Base-by-base conservation (phyloP, 2,329 filamentous ascomycete species). In the Ophiostoma tasmaniense region DNA sequence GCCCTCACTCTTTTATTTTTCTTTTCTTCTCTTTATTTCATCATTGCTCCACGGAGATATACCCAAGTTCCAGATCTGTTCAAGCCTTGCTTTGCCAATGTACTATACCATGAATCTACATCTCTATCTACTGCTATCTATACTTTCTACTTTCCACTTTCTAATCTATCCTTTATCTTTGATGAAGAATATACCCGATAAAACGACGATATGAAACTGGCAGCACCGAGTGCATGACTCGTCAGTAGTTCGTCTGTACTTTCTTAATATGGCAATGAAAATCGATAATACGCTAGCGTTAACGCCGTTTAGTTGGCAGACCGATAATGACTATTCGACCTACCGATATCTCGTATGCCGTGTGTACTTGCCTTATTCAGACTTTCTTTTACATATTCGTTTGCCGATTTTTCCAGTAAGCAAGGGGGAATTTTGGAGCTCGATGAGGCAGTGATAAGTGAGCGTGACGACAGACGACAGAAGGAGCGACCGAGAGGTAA, bases 361-460 rank as follows among this genome's bases (percentile, higher is more conserved):
- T 69, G 64, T 66, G 52, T 64, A 67, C 68, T 70, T 70, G 42
- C 68, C 66, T n/a, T 11, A 65, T 61, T 59, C 14, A 64, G 66
- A 37, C n/a, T 22, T 25, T 22, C 20, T 45, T n/a, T n/a, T 45
- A 45, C 17, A 20, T 20, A n/a, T 45, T 55, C 0, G 5, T 14
- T 13, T 55, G 10, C 13, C 25, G 7, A 25, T 25, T 55, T 6
- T 3, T 13, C 25, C 10, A 55, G 1, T 55, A 13, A 25, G 22
- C 17, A 55, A 10, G 50, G 50, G 50, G 25, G 25, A 55, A 22
- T 1, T 55, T 55, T n/a, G n/a, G 42, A 45, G 42, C 42, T 45
- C n/a, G 17, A 45, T 20, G 17, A 20, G 42, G 42, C 17, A 20
- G 42, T 45, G 50, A 10, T 10, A 3, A 55, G 22, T 10, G n/a